These are phyloP conservation scores for Arthrobotrys iridis DNA, from an alignment of 2,329 filamentous ascomycete genomes.

Conservation along the genomic window DNA sequence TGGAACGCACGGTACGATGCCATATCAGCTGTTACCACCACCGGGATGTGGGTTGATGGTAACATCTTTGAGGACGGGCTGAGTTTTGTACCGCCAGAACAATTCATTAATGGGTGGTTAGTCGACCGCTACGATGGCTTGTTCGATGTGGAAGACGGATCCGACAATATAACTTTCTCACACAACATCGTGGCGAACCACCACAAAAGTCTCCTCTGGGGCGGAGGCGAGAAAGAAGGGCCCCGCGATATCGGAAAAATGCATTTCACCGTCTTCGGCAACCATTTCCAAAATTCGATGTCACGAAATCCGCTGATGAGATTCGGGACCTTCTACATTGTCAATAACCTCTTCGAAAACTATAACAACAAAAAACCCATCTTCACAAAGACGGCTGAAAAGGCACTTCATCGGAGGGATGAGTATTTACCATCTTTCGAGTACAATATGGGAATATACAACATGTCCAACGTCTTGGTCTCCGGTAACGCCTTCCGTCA, in stretches of 20 bases:
- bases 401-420: constrained; percentile 4
- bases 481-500: constrained; percentile 52
- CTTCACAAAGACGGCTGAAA: constrained; percentile 13
- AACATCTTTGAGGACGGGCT: constrained; percentile 53
- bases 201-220: constrained; percentile 54
- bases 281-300: constrained; percentile 53
- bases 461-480: constrained; percentile 51
- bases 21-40: constrained; percentile 52
- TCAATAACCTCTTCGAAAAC: constrained; percentile 54
- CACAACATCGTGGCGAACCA: constrained; percentile 55
- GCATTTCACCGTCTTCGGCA: constrained; percentile 54
- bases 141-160: constrained; percentile 55
- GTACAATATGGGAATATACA: constrained; percentile 55
- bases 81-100: constrained; percentile 37
- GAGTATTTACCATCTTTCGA: constrained; percentile 50
- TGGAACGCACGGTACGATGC: constrained; percentile 56
- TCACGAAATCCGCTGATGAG: constrained; percentile 55
- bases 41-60: constrained; percentile 54
- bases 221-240: constrained; percentile 54
- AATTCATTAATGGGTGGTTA: constrained; percentile 47
- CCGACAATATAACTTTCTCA: constrained; percentile 55
- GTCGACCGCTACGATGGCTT: constrained; percentile 52
- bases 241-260: constrained; percentile 56
- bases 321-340: constrained; percentile 54
- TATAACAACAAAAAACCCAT: constrained; percentile 52